A percentile compares a stretch with the other conserved stretches of the same genome.
Evolutionary conservation across 768 basidiomycete genomes (phyloP).

Genomic region (Podaxis pistillaris): DNA sequence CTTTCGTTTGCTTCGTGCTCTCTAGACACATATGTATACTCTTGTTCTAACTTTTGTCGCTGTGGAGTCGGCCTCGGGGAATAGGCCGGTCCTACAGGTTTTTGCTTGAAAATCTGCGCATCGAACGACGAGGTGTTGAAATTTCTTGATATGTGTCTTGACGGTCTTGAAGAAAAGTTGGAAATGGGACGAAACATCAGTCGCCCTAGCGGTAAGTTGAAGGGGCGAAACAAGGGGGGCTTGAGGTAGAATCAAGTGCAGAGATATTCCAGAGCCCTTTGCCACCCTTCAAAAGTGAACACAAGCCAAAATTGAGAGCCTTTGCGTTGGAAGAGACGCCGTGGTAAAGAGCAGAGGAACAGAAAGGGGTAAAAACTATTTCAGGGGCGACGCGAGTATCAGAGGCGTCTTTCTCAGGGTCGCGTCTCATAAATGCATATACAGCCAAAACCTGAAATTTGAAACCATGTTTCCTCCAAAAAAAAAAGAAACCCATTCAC

Average conservation of each 20-base stretch:
- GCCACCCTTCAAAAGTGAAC: not conserved
- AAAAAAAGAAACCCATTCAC: not conserved
- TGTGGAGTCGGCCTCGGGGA: not conserved
- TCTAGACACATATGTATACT: not conserved
- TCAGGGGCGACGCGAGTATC: not conserved
- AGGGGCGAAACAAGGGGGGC: not conserved
- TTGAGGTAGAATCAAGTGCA: not conserved
- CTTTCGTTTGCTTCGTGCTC: not conserved
- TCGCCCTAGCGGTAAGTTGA: not conserved
- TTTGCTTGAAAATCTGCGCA: slow-evolving; percentile 8
- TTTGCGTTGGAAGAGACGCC: not conserved
- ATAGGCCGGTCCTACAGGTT: not conserved
- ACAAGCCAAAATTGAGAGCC: not conserved
- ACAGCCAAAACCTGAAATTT: not conserved
- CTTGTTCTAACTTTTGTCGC: not conserved
- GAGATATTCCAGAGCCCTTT: too few relatives aligned
- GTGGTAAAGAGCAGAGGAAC: not conserved
- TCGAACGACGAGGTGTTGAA: slow-evolving; percentile 1
- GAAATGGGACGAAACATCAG: slow-evolving; percentile 11
- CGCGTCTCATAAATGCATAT: not conserved
- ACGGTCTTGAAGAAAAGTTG: slow-evolving; percentile 1
- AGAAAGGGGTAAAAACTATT: slow-evolving; percentile 1
- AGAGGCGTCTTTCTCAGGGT: slow-evolving; percentile 5
- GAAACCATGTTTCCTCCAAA: not conserved
- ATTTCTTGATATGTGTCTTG: not conserved